These are phyloP conservation scores for Exophiala phaeomuriformis DNA, from an alignment of 2,329 filamentous ascomycete species.

Conservation along the genomic window DNA sequence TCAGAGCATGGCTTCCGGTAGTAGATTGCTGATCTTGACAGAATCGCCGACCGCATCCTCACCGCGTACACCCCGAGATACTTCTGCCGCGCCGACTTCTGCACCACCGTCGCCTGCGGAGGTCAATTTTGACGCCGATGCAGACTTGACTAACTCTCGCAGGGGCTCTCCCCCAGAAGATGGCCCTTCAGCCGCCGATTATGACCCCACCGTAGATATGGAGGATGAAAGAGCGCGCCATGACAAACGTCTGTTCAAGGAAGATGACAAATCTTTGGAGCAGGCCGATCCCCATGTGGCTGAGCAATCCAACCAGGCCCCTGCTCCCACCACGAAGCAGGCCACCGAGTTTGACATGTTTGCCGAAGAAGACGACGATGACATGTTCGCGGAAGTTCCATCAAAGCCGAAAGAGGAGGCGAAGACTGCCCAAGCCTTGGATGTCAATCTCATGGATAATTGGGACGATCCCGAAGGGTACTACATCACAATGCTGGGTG, in stretches of 20 bases:
- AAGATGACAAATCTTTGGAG: slow-evolving; percentile 47
- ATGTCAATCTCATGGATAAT: slow-evolving; percentile 77
- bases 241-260: slow-evolving; percentile 55
- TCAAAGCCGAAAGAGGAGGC: slow-evolving; percentile 45
- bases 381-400: slow-evolving; percentile 75
- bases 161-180: slow-evolving; percentile 43
- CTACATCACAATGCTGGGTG: slow-evolving; percentile 88
- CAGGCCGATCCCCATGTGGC: slow-evolving; percentile 54
- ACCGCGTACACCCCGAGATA: slow-evolving; percentile 46
- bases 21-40: slow-evolving; percentile 32
- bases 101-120: slow-evolving; percentile 49
- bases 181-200: slow-evolving; percentile 84
- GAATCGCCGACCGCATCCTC: slow-evolving; percentile 36
- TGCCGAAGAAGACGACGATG: slow-evolving; percentile 56
- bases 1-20: slow-evolving; percentile 32
- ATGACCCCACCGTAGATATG: slow-evolving; percentile 84
- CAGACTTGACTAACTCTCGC: slow-evolving; percentile 57
- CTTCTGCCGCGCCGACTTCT: slow-evolving; percentile 33
- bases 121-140: slow-evolving; percentile 59
- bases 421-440: slow-evolving; percentile 50
- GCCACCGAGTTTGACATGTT: slow-evolving; percentile 57
- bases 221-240: slow-evolving; percentile 69
- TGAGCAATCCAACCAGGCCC: slow-evolving; percentile 34
- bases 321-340: slow-evolving; percentile 34
- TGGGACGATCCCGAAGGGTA: slow-evolving; percentile 93